Evolutionary conservation across 2,329 filamentous ascomycete genomes (phyloP).

Genomic region (Clonostachys rosea): DNA sequence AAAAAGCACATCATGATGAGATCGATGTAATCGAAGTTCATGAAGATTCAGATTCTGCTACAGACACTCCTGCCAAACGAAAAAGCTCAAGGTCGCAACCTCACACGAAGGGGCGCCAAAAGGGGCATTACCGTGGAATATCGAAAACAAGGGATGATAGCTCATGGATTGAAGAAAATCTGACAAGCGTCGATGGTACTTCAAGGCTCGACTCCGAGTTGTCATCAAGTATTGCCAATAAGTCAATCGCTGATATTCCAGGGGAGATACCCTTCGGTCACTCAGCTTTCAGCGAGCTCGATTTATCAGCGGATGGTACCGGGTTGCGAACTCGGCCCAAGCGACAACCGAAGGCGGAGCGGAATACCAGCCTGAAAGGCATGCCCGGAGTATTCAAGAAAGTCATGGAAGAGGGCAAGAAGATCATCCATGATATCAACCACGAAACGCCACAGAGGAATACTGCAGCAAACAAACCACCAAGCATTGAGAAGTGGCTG

Average conservation of each 20-base stretch:
- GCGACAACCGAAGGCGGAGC: conserved; percentile 36
- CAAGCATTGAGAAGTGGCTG: conserved; percentile 63
- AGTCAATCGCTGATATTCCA: conserved; percentile 50
- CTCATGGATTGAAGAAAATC: conserved; percentile 19
- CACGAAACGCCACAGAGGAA: conserved; percentile 43
- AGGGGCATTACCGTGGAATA: conserved; percentile 13
- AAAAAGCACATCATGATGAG: background rate
- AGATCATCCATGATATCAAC: conserved; percentile 57
- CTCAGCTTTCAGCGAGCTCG: conserved; percentile 63
- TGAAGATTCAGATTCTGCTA: conserved; percentile 28
- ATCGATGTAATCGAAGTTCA: conserved; percentile 19
- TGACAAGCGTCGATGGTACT: conserved; percentile 13
- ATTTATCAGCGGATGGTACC: conserved; percentile 45
- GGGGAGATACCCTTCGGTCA: conserved; percentile 59
- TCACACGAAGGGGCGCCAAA: background rate
- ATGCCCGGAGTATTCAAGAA: conserved; percentile 62
- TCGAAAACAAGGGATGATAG: conserved; percentile 16
- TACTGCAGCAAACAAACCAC: conserved; percentile 47
- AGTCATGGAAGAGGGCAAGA: conserved; percentile 59
- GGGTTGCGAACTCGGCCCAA: conserved; percentile 30
- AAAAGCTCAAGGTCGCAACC: conserved; percentile 16
- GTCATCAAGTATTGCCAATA: conserved; percentile 32
- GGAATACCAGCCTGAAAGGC: conserved; percentile 52
- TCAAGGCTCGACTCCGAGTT: conserved; percentile 21
- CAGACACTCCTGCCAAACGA: conserved; percentile 31